These are phyloP conservation scores for Eucalyptus marginata DNA, from an alignment of 345 rosid genomes.

Conservation along the genomic window DNA sequence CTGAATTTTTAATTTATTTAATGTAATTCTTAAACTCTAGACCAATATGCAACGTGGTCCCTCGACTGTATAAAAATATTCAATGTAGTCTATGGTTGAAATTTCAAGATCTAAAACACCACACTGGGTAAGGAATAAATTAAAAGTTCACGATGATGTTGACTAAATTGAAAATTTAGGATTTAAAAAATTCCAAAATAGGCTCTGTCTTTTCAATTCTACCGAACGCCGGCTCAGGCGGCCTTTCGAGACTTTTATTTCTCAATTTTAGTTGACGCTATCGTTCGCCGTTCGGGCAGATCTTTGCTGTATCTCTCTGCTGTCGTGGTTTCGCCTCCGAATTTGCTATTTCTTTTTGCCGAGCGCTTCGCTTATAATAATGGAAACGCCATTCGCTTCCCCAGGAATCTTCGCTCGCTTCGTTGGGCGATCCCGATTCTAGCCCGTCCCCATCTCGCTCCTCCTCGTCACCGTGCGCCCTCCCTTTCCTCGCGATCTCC, in stretches of 20 bases:
- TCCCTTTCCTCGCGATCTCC: neutral
- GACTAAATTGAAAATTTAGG: no score
- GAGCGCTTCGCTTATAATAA: neutral
- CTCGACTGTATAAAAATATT: fast-evolving
- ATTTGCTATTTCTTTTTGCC: neutral
- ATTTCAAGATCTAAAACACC: no score
- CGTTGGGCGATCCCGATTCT: neutral
- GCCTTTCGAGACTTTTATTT: neutral
- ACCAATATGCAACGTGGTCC: no score
- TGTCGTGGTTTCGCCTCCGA: neutral
- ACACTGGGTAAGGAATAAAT: fast-evolving
- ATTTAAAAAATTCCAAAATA: neutral
- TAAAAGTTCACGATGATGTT: no score
- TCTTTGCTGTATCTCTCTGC: neutral
- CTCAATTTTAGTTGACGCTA: neutral
- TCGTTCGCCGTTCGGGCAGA: neutral
- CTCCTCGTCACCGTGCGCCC: neutral
- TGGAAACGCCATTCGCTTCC: neutral
- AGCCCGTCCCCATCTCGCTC: neutral
- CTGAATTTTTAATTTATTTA: no score
- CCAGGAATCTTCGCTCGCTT: neutral
- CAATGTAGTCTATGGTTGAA: no score
- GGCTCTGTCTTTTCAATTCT: neutral
- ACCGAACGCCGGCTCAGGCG: neutral
- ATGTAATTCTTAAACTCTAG: no score